Conservation (phyloP, 116 monocot species). For the Cymodocea nodosa region DNA sequence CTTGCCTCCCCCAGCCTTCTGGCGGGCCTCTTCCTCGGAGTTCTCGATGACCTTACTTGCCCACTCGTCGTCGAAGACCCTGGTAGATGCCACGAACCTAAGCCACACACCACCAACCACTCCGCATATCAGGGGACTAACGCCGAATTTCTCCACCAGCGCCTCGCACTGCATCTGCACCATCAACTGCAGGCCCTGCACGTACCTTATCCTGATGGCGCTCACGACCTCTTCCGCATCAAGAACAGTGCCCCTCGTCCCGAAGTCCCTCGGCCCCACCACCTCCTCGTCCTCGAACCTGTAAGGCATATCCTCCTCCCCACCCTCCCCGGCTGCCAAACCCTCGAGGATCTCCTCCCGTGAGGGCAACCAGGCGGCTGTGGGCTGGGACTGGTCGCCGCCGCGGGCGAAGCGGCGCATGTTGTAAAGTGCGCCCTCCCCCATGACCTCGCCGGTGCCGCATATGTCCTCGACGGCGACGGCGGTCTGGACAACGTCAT, state of each 20-base stretch:
- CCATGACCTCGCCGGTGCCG: constrained; percentile 5
- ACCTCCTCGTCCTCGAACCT: constrained; percentile 6
- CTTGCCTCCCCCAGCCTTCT: constrained; percentile 5
- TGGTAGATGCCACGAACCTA: constrained; percentile 25
- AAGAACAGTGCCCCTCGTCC: not conserved
- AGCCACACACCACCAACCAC: constrained; percentile 48
- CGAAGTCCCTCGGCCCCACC: constrained; percentile 44
- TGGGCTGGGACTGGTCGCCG: not conserved
- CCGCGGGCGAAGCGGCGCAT: not conserved
- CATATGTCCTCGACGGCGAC: constrained; percentile 28
- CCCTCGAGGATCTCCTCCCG: constrained; percentile 12
- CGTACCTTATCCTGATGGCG: constrained; percentile 43
- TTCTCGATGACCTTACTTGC: constrained; percentile 19
- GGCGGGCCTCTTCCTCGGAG: constrained; percentile 12
- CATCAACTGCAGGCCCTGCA: constrained; percentile 86
- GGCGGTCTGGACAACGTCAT: constrained; percentile 35
- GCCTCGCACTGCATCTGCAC: constrained; percentile 70
- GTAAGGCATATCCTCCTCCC: not conserved
- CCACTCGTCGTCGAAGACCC: constrained; percentile 47
- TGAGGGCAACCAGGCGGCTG: not conserved
- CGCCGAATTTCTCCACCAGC: constrained; percentile 46
- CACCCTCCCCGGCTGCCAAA: not conserved
- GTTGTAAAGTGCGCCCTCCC: constrained; percentile 18
- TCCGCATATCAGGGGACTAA: constrained; percentile 39
- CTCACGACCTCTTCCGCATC: constrained; percentile 13